These are phyloP conservation scores for Omphalea diandra DNA, from an alignment of 441 rosid species.

Conservation along the genomic window DNA sequence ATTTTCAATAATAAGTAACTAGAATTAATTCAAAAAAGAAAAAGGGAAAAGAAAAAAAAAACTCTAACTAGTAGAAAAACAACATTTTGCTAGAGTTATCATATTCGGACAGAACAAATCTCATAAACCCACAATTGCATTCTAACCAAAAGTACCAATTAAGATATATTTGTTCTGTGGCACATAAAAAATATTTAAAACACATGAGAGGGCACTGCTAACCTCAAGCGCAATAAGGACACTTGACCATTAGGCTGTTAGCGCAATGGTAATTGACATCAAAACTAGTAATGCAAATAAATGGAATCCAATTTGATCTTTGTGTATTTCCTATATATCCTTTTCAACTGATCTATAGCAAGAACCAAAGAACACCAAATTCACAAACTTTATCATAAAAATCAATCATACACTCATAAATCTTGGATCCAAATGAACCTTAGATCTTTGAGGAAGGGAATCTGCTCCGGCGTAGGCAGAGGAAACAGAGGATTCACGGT, in stretches of 20 bases:
- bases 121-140: too few relatives aligned
- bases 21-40: too few relatives aligned
- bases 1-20: not conserved
- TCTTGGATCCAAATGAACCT: slow-evolving; percentile 39
- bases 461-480: slow-evolving; percentile 39
- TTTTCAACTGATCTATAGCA: not conserved
- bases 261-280: too few relatives aligned
- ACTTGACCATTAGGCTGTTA: too few relatives aligned
- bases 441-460: slow-evolving; percentile 47
- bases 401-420: too few relatives aligned
- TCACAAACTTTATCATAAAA: not conserved
- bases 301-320: slow-evolving; percentile 4
- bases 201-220: too few relatives aligned
- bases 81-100: not conserved
- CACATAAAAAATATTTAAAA: too few relatives aligned
- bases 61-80: too few relatives aligned
- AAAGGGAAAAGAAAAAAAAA: too few relatives aligned
- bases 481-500: slow-evolving; percentile 47
- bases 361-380: not conserved
- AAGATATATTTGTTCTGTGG: too few relatives aligned
- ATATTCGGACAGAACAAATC: not conserved
- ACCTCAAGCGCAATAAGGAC: too few relatives aligned
- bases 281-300: too few relatives aligned
- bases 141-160: slow-evolving; percentile 3
- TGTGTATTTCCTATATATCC: not conserved